A percentile compares a stretch with the other conserved stretches of the same genome.
Conservation (phyloP, 495 filamentous ascomycete species). For the Penicillium roqueforti region DNA sequence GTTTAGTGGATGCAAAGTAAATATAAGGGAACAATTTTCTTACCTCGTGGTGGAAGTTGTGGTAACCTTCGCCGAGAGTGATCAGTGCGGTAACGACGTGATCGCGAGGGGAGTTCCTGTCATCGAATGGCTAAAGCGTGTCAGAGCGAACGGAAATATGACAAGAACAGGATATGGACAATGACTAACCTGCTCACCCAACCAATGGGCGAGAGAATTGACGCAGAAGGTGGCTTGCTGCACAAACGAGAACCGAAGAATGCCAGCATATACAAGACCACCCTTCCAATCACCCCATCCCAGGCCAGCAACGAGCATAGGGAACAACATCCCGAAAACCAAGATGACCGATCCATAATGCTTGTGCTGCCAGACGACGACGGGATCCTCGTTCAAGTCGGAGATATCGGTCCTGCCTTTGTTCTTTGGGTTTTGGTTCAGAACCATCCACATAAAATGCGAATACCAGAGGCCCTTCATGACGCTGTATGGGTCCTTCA, state of each 20-base stretch:
- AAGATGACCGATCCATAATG: constrained; percentile 77
- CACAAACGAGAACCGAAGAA: constrained; percentile 85
- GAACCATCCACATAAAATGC: constrained; percentile 80
- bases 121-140: constrained; percentile 69
- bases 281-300: constrained; percentile 80
- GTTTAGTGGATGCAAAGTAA: not conserved
- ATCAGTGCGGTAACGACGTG: constrained; percentile 86
- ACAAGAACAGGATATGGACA: not conserved
- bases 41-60: constrained; percentile 87
- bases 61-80: constrained; percentile 90
- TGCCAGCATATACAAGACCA: constrained; percentile 83
- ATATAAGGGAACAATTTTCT: not conserved
- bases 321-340: constrained; percentile 77
- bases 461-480: constrained; percentile 90
- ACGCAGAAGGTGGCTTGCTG: constrained; percentile 97
- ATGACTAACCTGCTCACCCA: constrained; percentile 61
- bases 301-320: constrained; percentile 69
- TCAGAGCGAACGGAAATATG: not conserved
- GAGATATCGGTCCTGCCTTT: constrained; percentile 87
- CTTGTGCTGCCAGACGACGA: constrained; percentile 84
- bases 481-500: constrained; percentile 92
- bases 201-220: constrained; percentile 92
- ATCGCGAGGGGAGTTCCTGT: constrained; percentile 88
- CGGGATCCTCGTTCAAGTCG: constrained; percentile 81
- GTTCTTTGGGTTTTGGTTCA: constrained; percentile 81